Conservation (phyloP, 2,329 filamentous ascomycete genomes). For the Ceratocystis albifundus region DNA sequence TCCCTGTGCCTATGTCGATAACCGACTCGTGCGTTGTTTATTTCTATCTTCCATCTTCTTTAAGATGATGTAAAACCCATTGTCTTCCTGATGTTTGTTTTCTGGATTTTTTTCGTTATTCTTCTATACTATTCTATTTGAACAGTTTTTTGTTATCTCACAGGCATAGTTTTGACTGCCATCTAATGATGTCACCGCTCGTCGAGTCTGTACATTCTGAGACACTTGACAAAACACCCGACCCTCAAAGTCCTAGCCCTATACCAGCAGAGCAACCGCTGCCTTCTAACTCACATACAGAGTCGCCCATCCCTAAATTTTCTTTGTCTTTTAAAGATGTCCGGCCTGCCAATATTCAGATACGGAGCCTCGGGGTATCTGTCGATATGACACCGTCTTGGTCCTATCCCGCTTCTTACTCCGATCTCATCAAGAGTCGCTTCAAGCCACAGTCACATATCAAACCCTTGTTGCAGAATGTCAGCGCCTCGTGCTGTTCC, state of each 20-base stretch:
- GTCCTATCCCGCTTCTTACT: slow-evolving; percentile 39
- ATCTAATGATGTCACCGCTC: background rate
- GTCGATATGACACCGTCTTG: slow-evolving; percentile 48
- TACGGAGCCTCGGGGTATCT: slow-evolving; percentile 43
- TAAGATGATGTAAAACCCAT: background rate
- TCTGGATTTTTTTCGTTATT: too few species aligned
- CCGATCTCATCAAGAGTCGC: slow-evolving; percentile 32
- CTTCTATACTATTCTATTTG: background rate
- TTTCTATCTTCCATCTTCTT: background rate
- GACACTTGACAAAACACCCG: background rate
- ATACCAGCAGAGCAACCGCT: background rate
- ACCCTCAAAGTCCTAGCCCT: background rate
- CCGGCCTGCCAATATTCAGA: slow-evolving; percentile 42
- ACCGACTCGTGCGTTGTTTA: background rate
- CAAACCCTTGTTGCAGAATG: slow-evolving; percentile 49
- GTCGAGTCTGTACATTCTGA: background rate
- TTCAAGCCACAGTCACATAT: slow-evolving; percentile 32
- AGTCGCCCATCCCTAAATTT: slow-evolving; percentile 24
- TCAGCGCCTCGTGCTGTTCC: slow-evolving; percentile 51
- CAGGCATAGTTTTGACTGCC: background rate
- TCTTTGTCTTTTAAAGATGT: slow-evolving; percentile 41
- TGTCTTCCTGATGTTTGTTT: background rate
- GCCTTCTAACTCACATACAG: background rate
- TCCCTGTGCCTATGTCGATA: background rate
- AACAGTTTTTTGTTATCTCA: background rate